Conservation (phyloP, 2,329 filamentous ascomycete species). For the Emergomyces orientalis region DNA sequence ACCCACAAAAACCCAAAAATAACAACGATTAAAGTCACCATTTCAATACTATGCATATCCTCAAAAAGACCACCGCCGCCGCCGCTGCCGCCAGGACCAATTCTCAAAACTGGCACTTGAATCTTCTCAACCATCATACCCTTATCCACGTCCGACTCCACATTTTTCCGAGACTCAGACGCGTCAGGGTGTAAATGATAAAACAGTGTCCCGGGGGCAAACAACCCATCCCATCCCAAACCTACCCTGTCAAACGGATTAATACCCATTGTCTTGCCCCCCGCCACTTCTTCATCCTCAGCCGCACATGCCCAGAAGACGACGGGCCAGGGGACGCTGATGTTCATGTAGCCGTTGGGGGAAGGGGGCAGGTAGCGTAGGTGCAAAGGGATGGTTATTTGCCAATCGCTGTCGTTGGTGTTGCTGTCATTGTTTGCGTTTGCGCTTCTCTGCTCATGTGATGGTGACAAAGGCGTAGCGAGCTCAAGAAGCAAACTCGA, state of each 20-base stretch:
- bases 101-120: constrained; percentile 56
- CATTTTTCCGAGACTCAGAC: background rate
- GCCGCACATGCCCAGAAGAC: constrained; percentile 85
- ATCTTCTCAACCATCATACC: constrained; percentile 45
- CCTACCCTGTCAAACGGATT: constrained; percentile 82
- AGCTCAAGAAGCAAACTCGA: constrained; percentile 69
- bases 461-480: constrained; percentile 39
- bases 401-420: constrained; percentile 21
- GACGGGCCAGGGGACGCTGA: constrained; percentile 66
- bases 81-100: constrained; percentile 42
- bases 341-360: constrained; percentile 43
- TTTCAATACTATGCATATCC: constrained; percentile 33
- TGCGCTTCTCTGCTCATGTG: constrained; percentile 1
- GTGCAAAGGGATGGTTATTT: constrained; percentile 62
- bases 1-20: constrained; percentile 61
- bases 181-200: constrained; percentile 61
- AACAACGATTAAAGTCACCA: constrained; percentile 52
- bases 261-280: constrained; percentile 51
- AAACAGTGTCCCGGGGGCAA: constrained; percentile 67
- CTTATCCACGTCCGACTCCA: constrained; percentile 10
- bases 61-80: constrained; percentile 14
- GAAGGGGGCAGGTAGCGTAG: constrained; percentile 68
- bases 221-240: constrained; percentile 77
- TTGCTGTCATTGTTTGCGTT: background rate
- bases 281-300: constrained; percentile 17